A percentile compares a stretch with the other conserved stretches of the same genome.
Evolutionary conservation across 257 asterid genomes (phyloP).

Genomic region (Craterostigma plantagineum): DNA sequence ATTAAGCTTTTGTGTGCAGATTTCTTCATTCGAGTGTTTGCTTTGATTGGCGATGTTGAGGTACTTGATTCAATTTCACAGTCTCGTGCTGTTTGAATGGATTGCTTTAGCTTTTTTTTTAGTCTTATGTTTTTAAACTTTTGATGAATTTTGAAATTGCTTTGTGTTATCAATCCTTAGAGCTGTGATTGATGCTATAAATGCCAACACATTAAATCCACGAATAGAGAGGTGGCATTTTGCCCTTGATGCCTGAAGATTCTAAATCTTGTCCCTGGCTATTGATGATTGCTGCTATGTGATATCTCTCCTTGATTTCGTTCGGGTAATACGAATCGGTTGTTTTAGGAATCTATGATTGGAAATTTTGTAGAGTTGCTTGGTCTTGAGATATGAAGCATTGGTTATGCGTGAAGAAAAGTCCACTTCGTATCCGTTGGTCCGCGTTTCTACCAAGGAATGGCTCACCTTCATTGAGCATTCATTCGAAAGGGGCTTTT

Average conservation of each 20-base stretch:
- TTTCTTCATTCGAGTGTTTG: conserved; percentile 48
- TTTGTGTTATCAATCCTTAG: too few relatives aligned
- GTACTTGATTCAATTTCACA: too few relatives aligned
- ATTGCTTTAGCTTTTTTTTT: background rate
- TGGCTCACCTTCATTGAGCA: conserved; percentile 68
- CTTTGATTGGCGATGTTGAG: conserved; percentile 61
- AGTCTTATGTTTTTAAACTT: background rate
- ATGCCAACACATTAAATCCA: too few relatives aligned
- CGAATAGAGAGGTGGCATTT: too few relatives aligned
- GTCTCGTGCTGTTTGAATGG: background rate
- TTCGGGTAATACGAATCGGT: background rate
- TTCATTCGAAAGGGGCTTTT: conserved; percentile 44
- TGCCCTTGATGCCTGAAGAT: too few relatives aligned
- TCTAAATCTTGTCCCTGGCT: too few relatives aligned
- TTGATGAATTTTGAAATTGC: conserved; percentile 1
- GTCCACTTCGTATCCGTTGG: conserved; percentile 26
- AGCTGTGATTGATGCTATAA: too few relatives aligned
- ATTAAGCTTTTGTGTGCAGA: conserved; percentile 48
- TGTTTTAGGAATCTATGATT: conserved; percentile 7
- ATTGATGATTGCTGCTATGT: too few relatives aligned
- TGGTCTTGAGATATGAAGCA: conserved; percentile 89
- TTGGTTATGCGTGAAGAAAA: conserved; percentile 55
- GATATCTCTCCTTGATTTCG: too few relatives aligned
- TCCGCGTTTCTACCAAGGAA: conserved; percentile 42
- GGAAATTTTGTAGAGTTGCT: conserved; percentile 40